Evolutionary conservation across 441 rosid species (phyloP).

Genomic region (Manihot esculenta): DNA sequence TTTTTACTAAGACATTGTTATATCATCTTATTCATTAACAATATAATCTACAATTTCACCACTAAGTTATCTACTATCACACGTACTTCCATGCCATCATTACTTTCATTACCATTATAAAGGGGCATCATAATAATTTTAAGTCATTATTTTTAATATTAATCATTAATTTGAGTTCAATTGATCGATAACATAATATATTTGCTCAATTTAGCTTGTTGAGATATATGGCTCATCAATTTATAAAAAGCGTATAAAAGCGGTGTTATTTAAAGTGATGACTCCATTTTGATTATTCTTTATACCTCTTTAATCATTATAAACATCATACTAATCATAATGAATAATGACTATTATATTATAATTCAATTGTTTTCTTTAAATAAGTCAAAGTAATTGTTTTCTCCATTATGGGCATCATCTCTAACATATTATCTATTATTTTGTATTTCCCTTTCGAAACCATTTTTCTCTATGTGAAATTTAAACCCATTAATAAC

Average conservation of each 20-base stretch:
- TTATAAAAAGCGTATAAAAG: not conserved
- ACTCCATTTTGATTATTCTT: not conserved
- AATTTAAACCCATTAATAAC: not conserved
- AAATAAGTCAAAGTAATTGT: constrained; percentile 4
- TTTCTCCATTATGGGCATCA: not conserved
- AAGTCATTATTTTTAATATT: not conserved
- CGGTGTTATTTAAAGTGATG: not conserved
- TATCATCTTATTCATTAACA: not conserved
- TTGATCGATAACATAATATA: not conserved
- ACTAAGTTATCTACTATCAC: not conserved
- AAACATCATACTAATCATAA: constrained; percentile 6
- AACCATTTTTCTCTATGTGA: not conserved
- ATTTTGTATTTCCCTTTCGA: not conserved
- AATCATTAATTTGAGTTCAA: not conserved
- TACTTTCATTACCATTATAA: not conserved
- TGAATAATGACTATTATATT: not conserved
- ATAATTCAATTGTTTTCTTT: not conserved
- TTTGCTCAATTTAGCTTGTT: not conserved
- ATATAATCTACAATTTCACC: not conserved
- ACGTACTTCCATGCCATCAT: not conserved
- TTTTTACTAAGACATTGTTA: not conserved
- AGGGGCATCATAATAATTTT: not conserved
- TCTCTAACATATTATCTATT: not conserved
- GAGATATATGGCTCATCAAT: not conserved
- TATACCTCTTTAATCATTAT: not conserved